phyloP scores from a whole-genome alignment of 2,329 filamentous ascomycete genomes.

The Lithohypha guttulata region DNA sequence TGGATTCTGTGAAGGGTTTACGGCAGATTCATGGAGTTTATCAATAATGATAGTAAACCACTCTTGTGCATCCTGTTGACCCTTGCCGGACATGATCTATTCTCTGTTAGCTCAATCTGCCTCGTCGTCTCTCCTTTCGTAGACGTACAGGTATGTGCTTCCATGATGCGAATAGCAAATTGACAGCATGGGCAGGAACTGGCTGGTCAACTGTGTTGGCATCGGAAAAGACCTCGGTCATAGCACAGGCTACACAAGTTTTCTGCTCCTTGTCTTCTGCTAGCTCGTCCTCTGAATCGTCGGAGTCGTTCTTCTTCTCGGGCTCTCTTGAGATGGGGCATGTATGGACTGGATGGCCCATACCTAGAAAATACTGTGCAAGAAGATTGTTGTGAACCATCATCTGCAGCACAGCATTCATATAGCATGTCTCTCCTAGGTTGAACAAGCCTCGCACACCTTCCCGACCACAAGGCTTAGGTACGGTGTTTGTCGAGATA shows the following conservation, averaged over 20 bases:
- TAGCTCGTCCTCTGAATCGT: conserved; percentile 19
- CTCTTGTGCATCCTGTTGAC: conserved; percentile 93
- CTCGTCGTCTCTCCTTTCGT: conserved; percentile 34
- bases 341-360: conserved; percentile 70
- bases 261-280: conserved; percentile 18
- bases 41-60: conserved; percentile 94
- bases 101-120: background rate
- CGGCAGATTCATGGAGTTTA: conserved; percentile 66
- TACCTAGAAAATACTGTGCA: conserved; percentile 81
- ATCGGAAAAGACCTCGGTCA: conserved; percentile 53
- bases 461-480: conserved; percentile 72
- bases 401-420: conserved; percentile 89
- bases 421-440: conserved; percentile 96
- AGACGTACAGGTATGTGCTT: conserved; percentile 54
- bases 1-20: conserved; percentile 32
- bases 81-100: conserved; percentile 64
- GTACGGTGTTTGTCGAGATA: conserved; percentile 18
- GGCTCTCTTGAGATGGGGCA: conserved; percentile 44
- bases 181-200: conserved; percentile 81
- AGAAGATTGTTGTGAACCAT: conserved; percentile 89
- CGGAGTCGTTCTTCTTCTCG: conserved; percentile 21
- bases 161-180: conserved; percentile 83
- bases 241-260: conserved; percentile 49
- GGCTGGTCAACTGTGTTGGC: conserved; percentile 55
- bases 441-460: conserved; percentile 91